phyloP scores from a whole-genome alignment of 352 stramenopile genomes.

The Globisporangium okanoganense region DNA sequence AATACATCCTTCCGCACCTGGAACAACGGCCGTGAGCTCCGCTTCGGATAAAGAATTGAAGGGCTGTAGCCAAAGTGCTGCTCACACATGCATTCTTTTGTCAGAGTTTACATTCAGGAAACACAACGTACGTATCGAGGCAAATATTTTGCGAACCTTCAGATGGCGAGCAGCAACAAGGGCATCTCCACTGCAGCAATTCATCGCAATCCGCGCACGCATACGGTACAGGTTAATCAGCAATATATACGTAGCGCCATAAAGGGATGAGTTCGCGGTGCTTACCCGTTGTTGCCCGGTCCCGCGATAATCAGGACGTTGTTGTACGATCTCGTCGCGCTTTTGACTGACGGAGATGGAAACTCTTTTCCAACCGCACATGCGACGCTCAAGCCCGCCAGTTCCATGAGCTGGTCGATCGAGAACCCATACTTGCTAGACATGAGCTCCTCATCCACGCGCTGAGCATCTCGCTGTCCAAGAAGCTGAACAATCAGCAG shows the following conservation, averaged over 20 bases:
- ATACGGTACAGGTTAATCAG: background rate
- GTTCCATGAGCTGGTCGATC: conserved; percentile 99
- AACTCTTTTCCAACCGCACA: conserved; percentile 84
- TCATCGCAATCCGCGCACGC: background rate
- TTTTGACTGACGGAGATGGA: conserved; percentile 10
- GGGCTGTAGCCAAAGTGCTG: conserved; percentile 95
- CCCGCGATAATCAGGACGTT: conserved; percentile 93
- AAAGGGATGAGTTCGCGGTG: background rate
- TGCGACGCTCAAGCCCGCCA: conserved; percentile 95
- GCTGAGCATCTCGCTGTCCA: conserved; percentile 65
- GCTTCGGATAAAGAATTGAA: conserved; percentile 95
- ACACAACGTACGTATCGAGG: background rate
- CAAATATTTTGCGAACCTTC: conserved; percentile 36
- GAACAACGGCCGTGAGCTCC: conserved; percentile 71
- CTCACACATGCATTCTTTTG: background rate
- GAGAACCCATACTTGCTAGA: conserved; percentile 82
- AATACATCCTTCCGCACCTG: conserved; percentile 33
- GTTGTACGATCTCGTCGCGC: conserved; percentile 12
- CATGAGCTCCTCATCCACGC: conserved; percentile 92
- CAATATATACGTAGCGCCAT: no score
- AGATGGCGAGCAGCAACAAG: conserved; percentile 98
- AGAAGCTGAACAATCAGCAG: conserved; percentile 39
- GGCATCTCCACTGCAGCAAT: conserved; percentile 87
- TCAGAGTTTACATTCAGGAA: background rate
- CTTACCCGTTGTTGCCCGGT: conserved; percentile 97